Percentiles rank a stretch among this genome's conserved stretches.
These are phyloP conservation scores for Shiraia sp. DNA, from an alignment of 2,329 filamentous ascomycete species.

Conservation along the genomic window DNA sequence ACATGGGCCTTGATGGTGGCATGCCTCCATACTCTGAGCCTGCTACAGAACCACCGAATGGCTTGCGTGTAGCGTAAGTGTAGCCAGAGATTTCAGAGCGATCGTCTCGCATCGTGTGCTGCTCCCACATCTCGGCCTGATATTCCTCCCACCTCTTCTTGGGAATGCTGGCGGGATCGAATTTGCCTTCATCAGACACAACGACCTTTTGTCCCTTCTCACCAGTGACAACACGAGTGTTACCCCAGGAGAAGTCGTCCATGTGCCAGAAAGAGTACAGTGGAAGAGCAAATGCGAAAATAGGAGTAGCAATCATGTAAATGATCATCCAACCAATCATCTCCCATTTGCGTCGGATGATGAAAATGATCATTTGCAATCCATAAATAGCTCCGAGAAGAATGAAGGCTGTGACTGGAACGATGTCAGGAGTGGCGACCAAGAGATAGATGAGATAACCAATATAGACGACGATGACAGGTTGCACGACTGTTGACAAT, in stretches of 20 bases:
- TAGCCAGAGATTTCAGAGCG: conserved; percentile 88
- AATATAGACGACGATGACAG: conserved; percentile 88
- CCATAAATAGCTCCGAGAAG: conserved; percentile 95
- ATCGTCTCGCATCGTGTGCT: conserved; percentile 81
- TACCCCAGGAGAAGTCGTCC: conserved; percentile 99
- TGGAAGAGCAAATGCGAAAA: conserved; percentile 88
- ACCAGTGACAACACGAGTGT: conserved; percentile 94
- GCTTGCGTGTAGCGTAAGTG: conserved; percentile 83
- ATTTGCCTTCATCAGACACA: conserved; percentile 96
- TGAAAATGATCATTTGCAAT: conserved; percentile 96
- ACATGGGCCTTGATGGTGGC: conserved; percentile 59
- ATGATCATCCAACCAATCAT: conserved; percentile 99
- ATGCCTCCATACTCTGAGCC: conserved; percentile 67
- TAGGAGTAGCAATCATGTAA: conserved; percentile 86
- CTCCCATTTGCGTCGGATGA: conserved; percentile 95
- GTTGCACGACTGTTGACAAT: conserved; percentile 87
- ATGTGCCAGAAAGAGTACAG: conserved; percentile 99
- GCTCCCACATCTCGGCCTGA: conserved; percentile 96
- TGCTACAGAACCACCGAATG: conserved; percentile 56
- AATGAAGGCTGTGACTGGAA: conserved; percentile 87
- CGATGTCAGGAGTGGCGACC: conserved; percentile 60
- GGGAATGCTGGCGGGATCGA: conserved; percentile 88
- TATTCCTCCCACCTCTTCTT: conserved; percentile 99
- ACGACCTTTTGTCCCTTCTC: conserved; percentile 91
- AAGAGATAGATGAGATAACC: conserved; percentile 83